Evolutionary conservation across 768 basidiomycete genomes (phyloP), one percentile per base, ranked within the genome.

Genomic region (Lentinula detonsa): DNA sequence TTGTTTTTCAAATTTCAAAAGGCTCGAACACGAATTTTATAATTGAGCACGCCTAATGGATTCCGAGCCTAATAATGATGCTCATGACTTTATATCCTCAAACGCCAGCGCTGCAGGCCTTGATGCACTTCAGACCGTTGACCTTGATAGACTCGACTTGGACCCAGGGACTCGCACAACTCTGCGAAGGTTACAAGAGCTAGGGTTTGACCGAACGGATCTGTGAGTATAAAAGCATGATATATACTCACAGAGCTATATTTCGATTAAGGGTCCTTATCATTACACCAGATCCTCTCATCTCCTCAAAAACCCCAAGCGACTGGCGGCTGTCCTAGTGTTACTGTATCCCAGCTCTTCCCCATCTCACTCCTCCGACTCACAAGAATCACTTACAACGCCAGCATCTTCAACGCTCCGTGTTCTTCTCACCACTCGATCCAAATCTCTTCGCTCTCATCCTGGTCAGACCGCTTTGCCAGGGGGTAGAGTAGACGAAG

Each of bases 351-450:
- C 95, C 70, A 39, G 37, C 13, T 13, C 37, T 39, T 39, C 37
- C 37, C 5, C 37, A 39, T 39, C 37, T 39, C 37, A 13, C 37
- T 39, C 37, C 7, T 39, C 37, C 7, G 37, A 39, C 13, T 39
- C 37, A 13, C 37, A 8, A 39, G 37, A 39, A 13, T 13, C 13
- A 39, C 5, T 13, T 8, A 39, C 37, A 39, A 8, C 37, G 11
- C 11, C 37, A 39, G 11, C 1, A 74, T 81, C n/a, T 78, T 75
- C 3, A 87, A 83, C 16, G 72, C 73, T 95, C 5, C 83, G 87
- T 11, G 92, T 95, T 4, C 76, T 95, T 21, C 75, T 96, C 58
- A 96, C 94, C 1, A 96, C 94, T 3, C 83, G 94, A 9, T 91
- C 93, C 5, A 93, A 90, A 70, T 68, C 75, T 2, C 77, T 93